phyloP scores from a whole-genome alignment of 805 yeast genomes.

The Hermanozyma aechmeae region DNA sequence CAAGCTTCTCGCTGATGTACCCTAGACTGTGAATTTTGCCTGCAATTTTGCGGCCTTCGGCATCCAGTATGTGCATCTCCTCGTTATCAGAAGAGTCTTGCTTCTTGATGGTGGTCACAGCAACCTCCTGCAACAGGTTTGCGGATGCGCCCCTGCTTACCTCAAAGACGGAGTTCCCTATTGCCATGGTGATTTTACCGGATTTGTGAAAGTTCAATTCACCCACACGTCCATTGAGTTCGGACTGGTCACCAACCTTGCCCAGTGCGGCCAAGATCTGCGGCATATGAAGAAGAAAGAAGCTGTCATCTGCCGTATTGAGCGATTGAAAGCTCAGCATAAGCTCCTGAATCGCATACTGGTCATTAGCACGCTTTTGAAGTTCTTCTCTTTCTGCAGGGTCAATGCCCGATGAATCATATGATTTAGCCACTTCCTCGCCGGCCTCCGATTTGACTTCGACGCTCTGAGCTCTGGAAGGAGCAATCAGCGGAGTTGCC shows the following conservation, averaged over 20 bases:
- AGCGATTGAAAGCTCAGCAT: background rate
- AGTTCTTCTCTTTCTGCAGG: background rate
- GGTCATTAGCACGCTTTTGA: background rate
- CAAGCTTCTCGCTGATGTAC: slow-evolving; percentile 8
- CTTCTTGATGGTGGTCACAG: too few species aligned
- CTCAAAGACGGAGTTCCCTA: slow-evolving; percentile 61
- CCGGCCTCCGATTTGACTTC: slow-evolving; percentile 1
- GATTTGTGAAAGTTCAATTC: slow-evolving; percentile 69
- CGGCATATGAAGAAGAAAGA: slow-evolving; percentile 41
- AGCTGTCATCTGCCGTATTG: slow-evolving; percentile 11
- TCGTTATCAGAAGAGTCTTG: too few species aligned
- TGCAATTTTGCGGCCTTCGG: slow-evolving; percentile 8
- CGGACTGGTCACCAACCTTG: slow-evolving; percentile 1
- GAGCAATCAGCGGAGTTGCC: background rate
- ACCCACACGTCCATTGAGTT: slow-evolving; percentile 55
- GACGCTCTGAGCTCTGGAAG: slow-evolving; percentile 6
- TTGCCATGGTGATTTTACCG: slow-evolving; percentile 66
- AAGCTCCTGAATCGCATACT: background rate
- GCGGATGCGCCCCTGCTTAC: slow-evolving; percentile 64
- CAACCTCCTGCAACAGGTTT: slow-evolving; percentile 65
- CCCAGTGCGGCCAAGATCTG: slow-evolving; percentile 26
- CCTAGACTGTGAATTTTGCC: slow-evolving; percentile 10
- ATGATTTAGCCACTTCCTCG: background rate
- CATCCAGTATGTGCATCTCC: slow-evolving; percentile 9
- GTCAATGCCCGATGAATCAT: too few species aligned